phyloP scores from a whole-genome alignment of 192 early-diverging fungal species.

The Coemansia sp. region DNA sequence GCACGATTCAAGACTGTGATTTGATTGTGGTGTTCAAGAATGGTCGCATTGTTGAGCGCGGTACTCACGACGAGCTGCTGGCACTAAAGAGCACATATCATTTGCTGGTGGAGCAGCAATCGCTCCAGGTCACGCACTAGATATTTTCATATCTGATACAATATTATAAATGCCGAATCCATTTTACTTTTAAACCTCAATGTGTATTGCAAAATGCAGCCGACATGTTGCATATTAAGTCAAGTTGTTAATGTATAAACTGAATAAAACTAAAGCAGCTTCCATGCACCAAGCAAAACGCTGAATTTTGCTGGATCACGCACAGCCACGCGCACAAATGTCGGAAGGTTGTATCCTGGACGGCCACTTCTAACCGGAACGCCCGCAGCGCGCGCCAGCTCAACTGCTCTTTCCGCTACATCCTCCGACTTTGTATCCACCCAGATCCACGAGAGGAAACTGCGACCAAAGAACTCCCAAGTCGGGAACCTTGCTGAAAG shows the following conservation, averaged over 20 bases:
- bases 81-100: slow-evolving; percentile 57
- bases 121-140: slow-evolving; percentile 59
- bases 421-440: slow-evolving; percentile 64
- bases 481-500: slow-evolving; percentile 34
- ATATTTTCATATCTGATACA: not conserved
- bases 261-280: slow-evolving; percentile 24
- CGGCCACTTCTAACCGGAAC: slow-evolving; percentile 81
- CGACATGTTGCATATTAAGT: not conserved
- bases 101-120: slow-evolving; percentile 69
- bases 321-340: slow-evolving; percentile 76
- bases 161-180: too few relatives aligned
- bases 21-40: slow-evolving; percentile 76
- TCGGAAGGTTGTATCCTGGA: slow-evolving; percentile 72
- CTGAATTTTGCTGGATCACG: slow-evolving; percentile 69
- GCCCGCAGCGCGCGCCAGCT: slow-evolving; percentile 69
- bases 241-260: not conserved
- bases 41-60: slow-evolving; percentile 62
- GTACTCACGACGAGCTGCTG: slow-evolving; percentile 61
- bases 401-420: slow-evolving; percentile 65
- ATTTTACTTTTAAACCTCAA: too few relatives aligned
- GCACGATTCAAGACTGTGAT: slow-evolving; percentile 69
- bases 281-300: slow-evolving; percentile 72
- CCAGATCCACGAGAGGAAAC: slow-evolving; percentile 88
- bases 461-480: slow-evolving; percentile 73
- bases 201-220: too few relatives aligned